Conservation (phyloP, 345 rosid genomes). For the Microthlaspi erraticum region DNA sequence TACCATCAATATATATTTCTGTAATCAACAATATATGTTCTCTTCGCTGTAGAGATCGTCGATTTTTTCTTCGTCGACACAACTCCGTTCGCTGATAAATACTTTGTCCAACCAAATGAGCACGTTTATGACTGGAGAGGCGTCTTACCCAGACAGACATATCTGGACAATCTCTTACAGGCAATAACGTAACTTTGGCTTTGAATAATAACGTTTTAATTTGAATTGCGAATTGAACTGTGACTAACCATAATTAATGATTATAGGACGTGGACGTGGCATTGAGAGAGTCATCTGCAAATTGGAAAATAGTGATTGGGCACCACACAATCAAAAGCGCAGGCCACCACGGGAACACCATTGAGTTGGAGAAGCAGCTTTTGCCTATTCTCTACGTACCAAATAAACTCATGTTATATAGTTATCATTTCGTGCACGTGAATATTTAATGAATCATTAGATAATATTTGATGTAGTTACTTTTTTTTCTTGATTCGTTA, state of each 20-base stretch:
- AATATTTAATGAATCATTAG: background rate
- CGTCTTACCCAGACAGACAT: conserved; percentile 49
- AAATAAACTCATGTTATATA: background rate
- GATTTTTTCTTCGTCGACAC: conserved; percentile 68
- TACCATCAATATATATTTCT: background rate
- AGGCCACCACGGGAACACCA: conserved; percentile 66
- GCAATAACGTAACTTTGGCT: conserved; percentile 37
- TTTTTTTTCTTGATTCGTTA: conserved; percentile 16
- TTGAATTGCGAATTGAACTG: background rate
- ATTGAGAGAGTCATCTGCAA: conserved; percentile 54
- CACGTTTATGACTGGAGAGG: conserved; percentile 68
- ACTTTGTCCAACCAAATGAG: conserved; percentile 51
- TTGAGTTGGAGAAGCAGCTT: conserved; percentile 53
- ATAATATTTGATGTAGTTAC: background rate
- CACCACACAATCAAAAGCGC: conserved; percentile 77
- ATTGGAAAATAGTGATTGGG: conserved; percentile 76
- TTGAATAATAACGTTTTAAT: too few relatives aligned
- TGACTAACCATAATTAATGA: conserved; percentile 8
- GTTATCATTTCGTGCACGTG: conserved; percentile 12
- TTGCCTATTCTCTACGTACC: conserved; percentile 57
- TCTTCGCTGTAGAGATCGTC: conserved; percentile 45
- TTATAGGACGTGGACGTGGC: conserved; percentile 32
- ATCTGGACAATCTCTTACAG: conserved; percentile 54
- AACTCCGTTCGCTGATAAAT: conserved; percentile 61
- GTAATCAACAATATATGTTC: background rate